Evolutionary conservation across 164 flowering plant species (phyloP), one percentile per base, ranked within the genome.

Genomic region (Berberis vulgaris): DNA sequence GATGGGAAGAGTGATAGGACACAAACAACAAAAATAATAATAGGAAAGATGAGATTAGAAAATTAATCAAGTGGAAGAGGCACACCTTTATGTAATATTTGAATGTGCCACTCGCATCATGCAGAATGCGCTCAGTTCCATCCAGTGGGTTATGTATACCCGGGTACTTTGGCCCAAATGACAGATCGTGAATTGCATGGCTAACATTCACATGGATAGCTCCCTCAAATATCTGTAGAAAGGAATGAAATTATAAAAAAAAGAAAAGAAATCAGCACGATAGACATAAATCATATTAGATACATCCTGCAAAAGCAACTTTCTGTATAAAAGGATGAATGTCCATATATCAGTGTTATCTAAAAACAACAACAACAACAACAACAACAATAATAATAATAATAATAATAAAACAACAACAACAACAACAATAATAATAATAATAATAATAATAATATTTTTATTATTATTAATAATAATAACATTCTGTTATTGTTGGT

Each of bases 91-190:
- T 95, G 77, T 95, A 95, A 74, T 95, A 95, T 73, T 91, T 95
- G 76, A 95, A 95, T 65, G 86, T 89, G 60, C 99, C 99, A 81
- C 98, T 91, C 42, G 95, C 56, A n/a, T 71, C 96, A 60, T 63
- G 88, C 73, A 95, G 73, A 63, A 85, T 85, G 59, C 99, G 75
- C 5, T 1, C 43, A 7, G 97, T 95, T 54, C 72, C 97, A 91
- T 95, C 99, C 57, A 95, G 96, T 61, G 99, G 99, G 67, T 95
- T 95, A 73, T 91, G 97, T 69, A 89, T 69, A 69, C 99, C 99
- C 12, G 99, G 99, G 77, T 91, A 95, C 72, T 88, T 85, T 11
- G 98, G 97, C 69, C 99, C 99, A 79, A 95, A 95, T 45, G 99
- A 87, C 74, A 95, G 70, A 74, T 95, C 92, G 71, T 95, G 99